A percentile compares a stretch with the other conserved stretches of the same genome.
These are phyloP conservation scores for Corynespora cassiicola DNA, from an alignment of 2,329 filamentous ascomycete species.

Conservation along the genomic window DNA sequence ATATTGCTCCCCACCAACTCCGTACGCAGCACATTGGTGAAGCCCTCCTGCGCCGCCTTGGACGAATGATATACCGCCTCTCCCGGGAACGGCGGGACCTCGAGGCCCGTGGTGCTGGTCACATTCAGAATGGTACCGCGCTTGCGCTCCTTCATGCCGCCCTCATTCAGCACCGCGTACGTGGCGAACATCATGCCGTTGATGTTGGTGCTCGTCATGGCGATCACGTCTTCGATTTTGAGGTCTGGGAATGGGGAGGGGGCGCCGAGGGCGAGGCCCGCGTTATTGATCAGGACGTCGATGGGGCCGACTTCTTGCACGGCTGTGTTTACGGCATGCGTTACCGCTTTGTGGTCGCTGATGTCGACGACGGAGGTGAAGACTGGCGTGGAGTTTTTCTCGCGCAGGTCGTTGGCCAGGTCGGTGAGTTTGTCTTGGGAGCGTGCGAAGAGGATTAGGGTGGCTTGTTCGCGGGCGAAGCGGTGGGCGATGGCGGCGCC, in stretches of 20 bases:
- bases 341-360: conserved; percentile 36
- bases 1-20: conserved; percentile 57
- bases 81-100: conserved; percentile 56
- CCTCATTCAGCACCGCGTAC: conserved; percentile 52
- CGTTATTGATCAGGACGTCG: conserved; percentile 57
- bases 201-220: conserved; percentile 58
- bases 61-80: conserved; percentile 58
- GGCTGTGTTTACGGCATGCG: conserved; percentile 25
- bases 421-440: conserved; percentile 36
- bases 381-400: conserved; percentile 26
- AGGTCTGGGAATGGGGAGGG: conserved; percentile 52
- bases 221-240: conserved; percentile 49
- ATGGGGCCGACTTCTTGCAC: conserved; percentile 44
- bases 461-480: conserved; percentile 48
- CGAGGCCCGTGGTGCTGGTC: conserved; percentile 55
- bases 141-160: conserved; percentile 48
- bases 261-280: conserved; percentile 56
- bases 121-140: conserved; percentile 57
- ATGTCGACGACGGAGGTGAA: conserved; percentile 42
- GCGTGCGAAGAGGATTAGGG: conserved; percentile 52
- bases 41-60: conserved; percentile 57
- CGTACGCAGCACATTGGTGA: conserved; percentile 57
- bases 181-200: conserved; percentile 56
- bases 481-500: conserved; percentile 52
- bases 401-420: conserved; percentile 13